Percentiles rank a stretch among this genome's conserved stretches.
Evolutionary conservation across 805 yeast genomes (phyloP).

Genomic region (Teunomyces panamensis): DNA sequence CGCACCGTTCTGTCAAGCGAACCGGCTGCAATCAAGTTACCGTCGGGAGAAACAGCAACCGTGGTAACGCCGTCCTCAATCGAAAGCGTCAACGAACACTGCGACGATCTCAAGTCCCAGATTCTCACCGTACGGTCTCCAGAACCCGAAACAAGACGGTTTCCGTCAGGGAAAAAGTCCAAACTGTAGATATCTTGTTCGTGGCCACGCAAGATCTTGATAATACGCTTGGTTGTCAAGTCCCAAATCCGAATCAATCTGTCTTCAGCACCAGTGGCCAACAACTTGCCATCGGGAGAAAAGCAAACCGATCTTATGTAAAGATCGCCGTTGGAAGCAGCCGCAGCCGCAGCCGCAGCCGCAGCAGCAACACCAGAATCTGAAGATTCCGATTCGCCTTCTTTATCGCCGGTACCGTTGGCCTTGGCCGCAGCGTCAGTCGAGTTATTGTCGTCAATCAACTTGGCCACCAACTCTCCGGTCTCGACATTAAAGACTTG

Average conservation of each 20-base stretch:
- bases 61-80: constrained; percentile 99
- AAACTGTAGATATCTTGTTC: constrained; percentile 97
- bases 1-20: constrained; percentile 92
- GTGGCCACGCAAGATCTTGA: constrained; percentile 85
- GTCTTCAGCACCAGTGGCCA: constrained; percentile 94
- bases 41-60: constrained; percentile 95
- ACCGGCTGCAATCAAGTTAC: constrained; percentile 92
- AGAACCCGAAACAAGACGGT: constrained; percentile 89
- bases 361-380: constrained; percentile 15
- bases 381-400: constrained; percentile 20
- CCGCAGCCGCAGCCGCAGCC: constrained; percentile 34
- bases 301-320: constrained; percentile 95
- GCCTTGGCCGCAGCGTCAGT: constrained; percentile 36
- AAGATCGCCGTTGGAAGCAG: constrained; percentile 73
- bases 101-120: constrained; percentile 91
- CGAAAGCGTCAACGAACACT: constrained; percentile 81
- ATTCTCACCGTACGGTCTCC: constrained; percentile 96
- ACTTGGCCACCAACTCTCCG: constrained; percentile 83
- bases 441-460: constrained; percentile 68
- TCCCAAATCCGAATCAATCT: constrained; percentile 95
- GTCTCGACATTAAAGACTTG: constrained; percentile 91
- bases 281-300: constrained; percentile 86
- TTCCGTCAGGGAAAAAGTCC: constrained; percentile 92
- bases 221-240: constrained; percentile 76
- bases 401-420: constrained; percentile 16